phyloP scores from a whole-genome alignment of 495 filamentous ascomycete genomes.

The Achaetomiella virescens region DNA sequence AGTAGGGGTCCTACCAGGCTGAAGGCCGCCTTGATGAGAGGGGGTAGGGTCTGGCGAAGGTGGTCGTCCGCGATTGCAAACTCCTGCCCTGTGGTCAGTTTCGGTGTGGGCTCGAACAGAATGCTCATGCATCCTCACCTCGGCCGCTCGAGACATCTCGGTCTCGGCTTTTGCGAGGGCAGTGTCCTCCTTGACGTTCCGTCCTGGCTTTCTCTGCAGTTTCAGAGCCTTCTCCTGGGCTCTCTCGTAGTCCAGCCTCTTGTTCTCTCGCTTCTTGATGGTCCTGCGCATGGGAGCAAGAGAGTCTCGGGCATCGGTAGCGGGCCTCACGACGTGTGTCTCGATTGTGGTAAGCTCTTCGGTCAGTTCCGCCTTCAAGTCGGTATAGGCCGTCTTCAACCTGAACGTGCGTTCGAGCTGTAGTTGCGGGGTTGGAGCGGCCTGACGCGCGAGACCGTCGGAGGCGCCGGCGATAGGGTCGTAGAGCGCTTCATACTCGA shows the following conservation, averaged over 20 bases:
- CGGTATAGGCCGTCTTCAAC: constrained; percentile 64
- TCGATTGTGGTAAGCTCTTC: constrained; percentile 73
- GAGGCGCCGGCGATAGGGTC: constrained; percentile 65
- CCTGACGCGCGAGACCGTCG: constrained; percentile 46
- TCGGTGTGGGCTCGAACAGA: background rate
- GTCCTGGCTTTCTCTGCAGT: constrained; percentile 62
- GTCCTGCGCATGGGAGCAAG: constrained; percentile 77
- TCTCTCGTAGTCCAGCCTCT: constrained; percentile 83
- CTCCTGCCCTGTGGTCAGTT: constrained; percentile 46
- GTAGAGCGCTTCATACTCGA: constrained; percentile 74
- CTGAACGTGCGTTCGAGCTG: constrained; percentile 61
- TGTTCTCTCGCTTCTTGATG: constrained; percentile 87
- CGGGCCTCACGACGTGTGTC: constrained; percentile 62
- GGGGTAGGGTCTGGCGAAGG: constrained; percentile 67
- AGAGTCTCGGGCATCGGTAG: constrained; percentile 62
- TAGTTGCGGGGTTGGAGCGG: constrained; percentile 56
- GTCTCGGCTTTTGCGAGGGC: constrained; percentile 68
- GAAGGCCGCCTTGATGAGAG: constrained; percentile 66
- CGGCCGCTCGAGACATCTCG: constrained; percentile 63
- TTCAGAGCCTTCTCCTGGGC: constrained; percentile 67
- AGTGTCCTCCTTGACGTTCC: constrained; percentile 71
- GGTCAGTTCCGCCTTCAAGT: constrained; percentile 66
- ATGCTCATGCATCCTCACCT: constrained; percentile 41
- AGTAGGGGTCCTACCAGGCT: constrained; percentile 75
- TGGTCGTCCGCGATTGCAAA: constrained; percentile 80